phyloP scores from a whole-genome alignment of 2,329 filamentous ascomycete species.

The Penicillium decumbens region DNA sequence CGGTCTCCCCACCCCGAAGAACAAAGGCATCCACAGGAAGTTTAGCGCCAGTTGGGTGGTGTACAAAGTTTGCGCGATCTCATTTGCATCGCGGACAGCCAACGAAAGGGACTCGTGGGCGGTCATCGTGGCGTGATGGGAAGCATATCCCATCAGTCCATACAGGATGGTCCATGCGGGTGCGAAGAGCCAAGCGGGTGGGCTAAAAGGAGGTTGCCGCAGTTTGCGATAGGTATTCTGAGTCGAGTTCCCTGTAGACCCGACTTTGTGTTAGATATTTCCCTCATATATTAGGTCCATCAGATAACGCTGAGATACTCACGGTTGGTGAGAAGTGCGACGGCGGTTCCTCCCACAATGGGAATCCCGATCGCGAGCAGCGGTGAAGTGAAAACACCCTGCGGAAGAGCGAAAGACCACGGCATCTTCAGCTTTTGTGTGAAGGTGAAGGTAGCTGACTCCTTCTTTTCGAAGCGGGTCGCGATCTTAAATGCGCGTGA shows the following conservation, averaged over 20 bases:
- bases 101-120: constrained; percentile 58
- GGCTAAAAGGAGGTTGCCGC: constrained; percentile 50
- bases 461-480: background rate
- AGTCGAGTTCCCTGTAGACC: constrained; percentile 27
- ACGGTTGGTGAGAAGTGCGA: constrained; percentile 33
- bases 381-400: constrained; percentile 29
- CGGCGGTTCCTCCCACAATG: constrained; percentile 21
- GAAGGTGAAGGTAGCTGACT: background rate
- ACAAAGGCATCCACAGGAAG: constrained; percentile 85
- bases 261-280: background rate
- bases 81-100: constrained; percentile 55
- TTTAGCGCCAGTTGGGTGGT: constrained; percentile 81
- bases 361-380: constrained; percentile 29
- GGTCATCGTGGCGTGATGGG: constrained; percentile 67
- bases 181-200: constrained; percentile 55
- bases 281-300: background rate
- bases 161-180: constrained; percentile 58
- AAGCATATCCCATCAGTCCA: constrained; percentile 78
- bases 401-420: constrained; percentile 30
- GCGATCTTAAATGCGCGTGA: background rate
- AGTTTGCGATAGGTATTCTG: constrained; percentile 37
- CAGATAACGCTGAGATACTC: constrained; percentile 4
- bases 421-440: constrained; percentile 18
- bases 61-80: constrained; percentile 72
- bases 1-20: constrained; percentile 73